Percentiles rank a stretch among this genome's conserved stretches.
phyloP scores from a whole-genome alignment of 345 rosid genomes.

The Salix suchowensis region DNA sequence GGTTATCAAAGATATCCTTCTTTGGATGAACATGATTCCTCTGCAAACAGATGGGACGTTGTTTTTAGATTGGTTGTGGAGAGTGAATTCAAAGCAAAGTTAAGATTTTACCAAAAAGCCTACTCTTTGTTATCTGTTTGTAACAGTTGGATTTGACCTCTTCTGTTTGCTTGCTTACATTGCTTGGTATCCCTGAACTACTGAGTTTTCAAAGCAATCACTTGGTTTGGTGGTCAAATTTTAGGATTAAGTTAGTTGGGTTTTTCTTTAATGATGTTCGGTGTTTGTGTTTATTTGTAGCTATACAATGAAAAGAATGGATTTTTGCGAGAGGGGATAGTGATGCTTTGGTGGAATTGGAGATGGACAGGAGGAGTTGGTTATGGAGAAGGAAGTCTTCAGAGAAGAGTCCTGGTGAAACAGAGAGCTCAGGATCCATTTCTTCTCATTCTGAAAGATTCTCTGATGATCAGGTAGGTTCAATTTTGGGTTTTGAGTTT shows the following conservation, averaged over 20 bases:
- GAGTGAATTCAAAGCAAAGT: constrained; percentile 3
- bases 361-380: constrained; percentile 76
- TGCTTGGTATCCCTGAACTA: neutral
- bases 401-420: constrained; percentile 66
- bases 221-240: neutral
- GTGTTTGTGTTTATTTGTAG: constrained; percentile 6
- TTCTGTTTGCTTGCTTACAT: neutral
- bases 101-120: neutral
- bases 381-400: constrained; percentile 65
- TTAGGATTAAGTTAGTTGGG: neutral
- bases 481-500: neutral
- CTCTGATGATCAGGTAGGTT: constrained; percentile 61
- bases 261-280: constrained; percentile 2
- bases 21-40: neutral
- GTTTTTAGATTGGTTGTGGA: neutral
- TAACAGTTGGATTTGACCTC: neutral
- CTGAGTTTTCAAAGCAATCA: neutral
- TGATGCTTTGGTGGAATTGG: constrained; percentile 15
- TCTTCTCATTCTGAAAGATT: constrained; percentile 68
- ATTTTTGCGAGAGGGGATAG: neutral
- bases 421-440: constrained; percentile 58
- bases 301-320: neutral
- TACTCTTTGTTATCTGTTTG: neutral
- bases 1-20: neutral
- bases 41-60: neutral